Base-by-base conservation (phyloP, 305 asterid genomes). In the Lippia alba region DNA sequence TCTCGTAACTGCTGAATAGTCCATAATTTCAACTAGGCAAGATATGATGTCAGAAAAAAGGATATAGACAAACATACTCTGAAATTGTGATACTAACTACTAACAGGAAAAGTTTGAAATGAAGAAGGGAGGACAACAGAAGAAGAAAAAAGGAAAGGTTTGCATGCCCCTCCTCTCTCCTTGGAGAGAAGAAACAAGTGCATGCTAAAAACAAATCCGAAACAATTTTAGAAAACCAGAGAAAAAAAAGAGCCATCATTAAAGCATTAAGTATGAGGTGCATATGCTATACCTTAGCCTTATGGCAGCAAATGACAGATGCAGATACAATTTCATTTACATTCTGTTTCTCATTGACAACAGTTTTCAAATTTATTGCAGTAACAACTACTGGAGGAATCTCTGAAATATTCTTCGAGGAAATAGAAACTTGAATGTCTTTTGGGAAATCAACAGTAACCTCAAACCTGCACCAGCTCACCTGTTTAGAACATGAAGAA, bases 381-480 rank as follows among this genome's bases (percentile, higher is more conserved):
- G 97, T 82, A 74, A 95, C 97, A 44, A 90, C 89, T 61, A 84
- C 87, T 61, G 96, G 97, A 78, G 99, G 98, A 77, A 90, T 83
- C 78, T 86, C 96, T 57, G 82, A 73, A 6, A 78, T 70, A 60
- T 62, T 72, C 78, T 82, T 86, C 5, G 90, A 81, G 65, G 92
- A 86, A 45, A 72, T 85, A 67, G 92, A 80, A 74, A 85, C 89
- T 56, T 75, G 84, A 59, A 94, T 80, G 67, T 89, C 89, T 86
- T 95, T 95, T 59, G 96, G 87, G 73, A 77, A 62, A 67, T 89
- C 96, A 66, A 89, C 89, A 64, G 74, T 69, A 67, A 95, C 85
- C 89, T 95, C 98, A 80, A 92, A 90, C 83, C 86, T 92, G 75
- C 99, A 92, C 99, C 99, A 95, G 91, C 99, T 92, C 71, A 90